Conservation (phyloP, 192 early-diverging fungal genomes). For the Obelidium mucronatum region DNA sequence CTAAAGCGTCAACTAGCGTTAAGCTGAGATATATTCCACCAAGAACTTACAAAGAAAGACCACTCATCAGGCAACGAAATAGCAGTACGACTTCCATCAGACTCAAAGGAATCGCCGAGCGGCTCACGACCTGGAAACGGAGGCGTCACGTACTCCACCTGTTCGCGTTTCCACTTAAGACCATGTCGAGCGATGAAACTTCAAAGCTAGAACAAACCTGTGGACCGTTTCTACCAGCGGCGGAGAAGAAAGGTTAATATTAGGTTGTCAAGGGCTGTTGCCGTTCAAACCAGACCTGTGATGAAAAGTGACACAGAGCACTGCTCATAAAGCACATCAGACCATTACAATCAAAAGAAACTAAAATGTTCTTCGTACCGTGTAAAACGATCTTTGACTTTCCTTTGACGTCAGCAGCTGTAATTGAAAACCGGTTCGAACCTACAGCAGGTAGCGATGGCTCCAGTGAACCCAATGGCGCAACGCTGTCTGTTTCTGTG, state of each 20-base stretch:
- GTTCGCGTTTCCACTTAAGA: neutral
- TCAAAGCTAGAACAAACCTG: conserved; percentile 37
- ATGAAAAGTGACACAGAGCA: conserved; percentile 60
- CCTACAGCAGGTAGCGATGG: too few relatives aligned
- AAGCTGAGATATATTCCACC: neutral
- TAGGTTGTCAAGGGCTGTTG: too few relatives aligned
- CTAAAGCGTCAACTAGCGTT: conserved; percentile 25
- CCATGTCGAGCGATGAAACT: neutral
- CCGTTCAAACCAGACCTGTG: conserved; percentile 51
- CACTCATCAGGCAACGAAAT: conserved; percentile 79
- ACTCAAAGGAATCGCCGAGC: conserved; percentile 17
- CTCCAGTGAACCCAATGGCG: too few relatives aligned
- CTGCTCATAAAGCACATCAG: conserved; percentile 25
- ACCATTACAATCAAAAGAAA: too few relatives aligned
- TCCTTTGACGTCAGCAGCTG: neutral
- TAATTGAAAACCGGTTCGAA: neutral
- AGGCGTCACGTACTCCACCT: conserved; percentile 58
- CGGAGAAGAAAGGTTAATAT: neutral
- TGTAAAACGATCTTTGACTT: neutral
- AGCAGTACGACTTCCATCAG: conserved; percentile 35
- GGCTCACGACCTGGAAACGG: conserved; percentile 50
- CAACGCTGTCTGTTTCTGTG: too few relatives aligned
- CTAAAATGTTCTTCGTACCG: neutral
- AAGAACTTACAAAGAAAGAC: conserved; percentile 65
- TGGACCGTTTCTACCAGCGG: conserved; percentile 51